Base-by-base conservation (phyloP, 2,329 filamentous ascomycete species). In the Raffaelea ambrosiae region DNA sequence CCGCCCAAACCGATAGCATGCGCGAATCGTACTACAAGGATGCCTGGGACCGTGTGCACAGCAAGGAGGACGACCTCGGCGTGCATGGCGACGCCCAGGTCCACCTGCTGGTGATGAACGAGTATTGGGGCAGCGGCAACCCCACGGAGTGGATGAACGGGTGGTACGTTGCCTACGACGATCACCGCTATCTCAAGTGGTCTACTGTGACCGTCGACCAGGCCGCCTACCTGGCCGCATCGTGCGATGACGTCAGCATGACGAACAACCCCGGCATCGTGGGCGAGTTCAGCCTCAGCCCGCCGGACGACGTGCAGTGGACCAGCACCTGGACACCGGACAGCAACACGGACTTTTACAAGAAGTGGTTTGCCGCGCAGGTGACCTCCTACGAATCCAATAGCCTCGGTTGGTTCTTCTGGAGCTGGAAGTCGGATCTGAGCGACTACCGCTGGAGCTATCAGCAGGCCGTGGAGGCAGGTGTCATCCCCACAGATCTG, bases 121-220 rank as follows among this genome's bases (percentile, higher is more conserved):
- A 66, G 22, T 60, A 66, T 22, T 83, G 77, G 78, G 74, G 72
- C 18, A 70, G 76, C 1, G 77, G 77, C 7, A 66, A 81, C 57
- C 74, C 77, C 1, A 69, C 65, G 22, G 53, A 67, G 22, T 65
- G 63, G 44, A 63, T 81, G 9, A 58, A 66, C 3, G 63, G 66
- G 53, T 63, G 65, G 20, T 60, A 67, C 26, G 64, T 72, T 13
- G 71, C 71, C 26, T 83, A 72, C 55, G 77, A 82, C 57, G 71
- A 79, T 57, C 78, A 81, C 54, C 68, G 75, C 19, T 83, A 81
- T 58, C 60, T 77, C 22, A 80, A 79, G 55, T 82, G 71, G 71
- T 50, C 53, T 61, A 3, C 59, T 33, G 47, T 19, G 64, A 47
- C 62, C 1, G 61, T 66, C 1, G 68, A 64, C 7, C 67, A 79